Evolutionary conservation across 106 monocot genomes (phyloP), one percentile per base, ranked within the genome.

Genomic region (Ottelia alismoides): DNA sequence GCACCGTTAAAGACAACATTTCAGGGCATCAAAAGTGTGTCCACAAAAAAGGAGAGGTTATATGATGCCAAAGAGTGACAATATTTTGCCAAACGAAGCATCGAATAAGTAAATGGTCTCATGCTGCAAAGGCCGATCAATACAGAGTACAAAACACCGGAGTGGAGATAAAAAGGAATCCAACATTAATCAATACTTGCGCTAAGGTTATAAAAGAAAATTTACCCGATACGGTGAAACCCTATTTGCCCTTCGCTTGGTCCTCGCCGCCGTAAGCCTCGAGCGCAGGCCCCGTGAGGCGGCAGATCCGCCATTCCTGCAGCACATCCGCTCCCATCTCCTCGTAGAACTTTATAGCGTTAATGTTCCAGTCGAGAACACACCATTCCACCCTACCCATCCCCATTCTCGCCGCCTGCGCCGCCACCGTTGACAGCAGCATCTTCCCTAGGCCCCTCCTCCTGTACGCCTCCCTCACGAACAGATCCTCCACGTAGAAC

Each of bases 311-410:
- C 86, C 92, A 87, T 61, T 74, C 60, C 1, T 72, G 86, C 46
- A 83, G 27, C 27, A 92, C 71, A 30, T 86, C 82, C 1, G 92
- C 86, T 9, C 92, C 92, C 92, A 92, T 92, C 53, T 52, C 76
- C 68, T 87, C 61, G 28, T 92, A 87, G 73, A 92, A 92, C 11
- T 61, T 47, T 27, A 61, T 61, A 49, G 61, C 61, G 27, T 86
- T 82, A 47, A 40, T 30, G 54, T 92, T 92, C 92, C 92, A 86
- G 25, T 92, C 92, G 10, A 86, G 68, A 28, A 92, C 82, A 52
- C 82, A 73, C 92, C 92, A 92, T 64, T 92, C 92, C 50, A 92
- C 92, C 49, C 76, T 47, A 31, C 86, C 92, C 65, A 76, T 71
- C 43, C 82, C 89, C 69, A 85, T 73, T 67, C 49, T 57, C 18